Conservation (phyloP, 1,139 yeast species). For the Geotrichum candidum region DNA sequence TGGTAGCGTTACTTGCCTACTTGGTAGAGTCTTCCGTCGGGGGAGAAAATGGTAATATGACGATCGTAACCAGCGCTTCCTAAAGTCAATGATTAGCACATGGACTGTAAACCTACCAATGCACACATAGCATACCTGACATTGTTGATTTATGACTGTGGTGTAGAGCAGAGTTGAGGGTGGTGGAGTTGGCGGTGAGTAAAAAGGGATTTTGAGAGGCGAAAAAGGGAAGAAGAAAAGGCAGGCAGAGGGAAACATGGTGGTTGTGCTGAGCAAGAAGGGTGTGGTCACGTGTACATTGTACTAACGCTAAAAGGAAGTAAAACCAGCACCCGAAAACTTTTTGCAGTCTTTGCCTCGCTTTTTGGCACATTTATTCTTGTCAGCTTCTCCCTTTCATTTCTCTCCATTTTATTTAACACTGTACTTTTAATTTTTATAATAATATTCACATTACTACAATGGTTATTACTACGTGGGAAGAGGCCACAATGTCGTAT, state of each 20-base stretch:
- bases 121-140: slow-evolving; percentile 15
- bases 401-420: not conserved
- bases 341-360: not conserved
- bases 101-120: not conserved
- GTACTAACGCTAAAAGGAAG: not conserved
- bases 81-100: slow-evolving; percentile 4
- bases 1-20: slow-evolving; percentile 46
- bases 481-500: slow-evolving; percentile 22
- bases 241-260: not conserved
- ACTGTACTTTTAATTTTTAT: not conserved
- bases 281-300: not conserved
- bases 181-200: not conserved
- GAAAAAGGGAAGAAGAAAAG: not conserved
- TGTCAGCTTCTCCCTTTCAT: not conserved
- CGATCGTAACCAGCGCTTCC: slow-evolving; percentile 82
- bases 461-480: slow-evolving; percentile 31
- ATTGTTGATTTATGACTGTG: not conserved
- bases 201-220: not conserved
- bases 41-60: slow-evolving; percentile 96
- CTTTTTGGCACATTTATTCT: not conserved
- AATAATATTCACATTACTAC: not conserved
- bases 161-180: not conserved
- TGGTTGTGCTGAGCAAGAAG: slow-evolving; percentile 9
- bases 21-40: slow-evolving; percentile 95
- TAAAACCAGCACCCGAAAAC: not conserved